Conservation (phyloP, 257 asterid species). For the Solanum etuberosum region DNA sequence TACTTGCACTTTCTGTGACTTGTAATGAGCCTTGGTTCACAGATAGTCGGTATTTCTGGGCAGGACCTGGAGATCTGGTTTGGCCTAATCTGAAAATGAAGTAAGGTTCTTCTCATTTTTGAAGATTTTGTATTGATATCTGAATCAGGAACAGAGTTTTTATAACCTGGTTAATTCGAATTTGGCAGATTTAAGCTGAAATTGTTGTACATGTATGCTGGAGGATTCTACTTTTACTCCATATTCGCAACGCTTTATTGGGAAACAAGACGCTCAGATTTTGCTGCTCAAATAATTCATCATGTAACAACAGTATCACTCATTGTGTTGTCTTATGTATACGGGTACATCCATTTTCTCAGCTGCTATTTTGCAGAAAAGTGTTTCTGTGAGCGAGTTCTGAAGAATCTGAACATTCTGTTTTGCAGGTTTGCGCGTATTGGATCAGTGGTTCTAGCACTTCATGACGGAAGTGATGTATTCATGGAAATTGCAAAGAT, state of each 20-base stretch:
- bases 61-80: conserved; percentile 19
- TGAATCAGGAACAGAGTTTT: not conserved
- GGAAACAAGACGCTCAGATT: conserved; percentile 25
- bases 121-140: not conserved
- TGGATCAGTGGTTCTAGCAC: conserved; percentile 21
- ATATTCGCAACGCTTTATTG: conserved; percentile 19
- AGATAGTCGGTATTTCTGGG: conserved; percentile 21
- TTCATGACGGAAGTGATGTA: conserved; percentile 30
- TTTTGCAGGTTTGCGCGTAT: conserved; percentile 13
- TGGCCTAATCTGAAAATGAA: conserved; percentile 29
- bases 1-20: conserved; percentile 12
- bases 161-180: not conserved
- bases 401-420: not conserved
- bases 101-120: not conserved
- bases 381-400: not conserved
- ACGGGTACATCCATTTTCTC: not conserved
- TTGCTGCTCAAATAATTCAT: conserved; percentile 14
- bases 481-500: conserved; percentile 28
- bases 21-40: conserved; percentile 28
- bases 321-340: conserved; percentile 15
- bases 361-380: not conserved
- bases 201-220: conserved; percentile 23
- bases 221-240: conserved; percentile 25
- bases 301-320: conserved; percentile 15
- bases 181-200: conserved; percentile 17